Base-by-base conservation (phyloP, 2,329 filamentous ascomycete genomes). In the Penicillium crustosum region DNA sequence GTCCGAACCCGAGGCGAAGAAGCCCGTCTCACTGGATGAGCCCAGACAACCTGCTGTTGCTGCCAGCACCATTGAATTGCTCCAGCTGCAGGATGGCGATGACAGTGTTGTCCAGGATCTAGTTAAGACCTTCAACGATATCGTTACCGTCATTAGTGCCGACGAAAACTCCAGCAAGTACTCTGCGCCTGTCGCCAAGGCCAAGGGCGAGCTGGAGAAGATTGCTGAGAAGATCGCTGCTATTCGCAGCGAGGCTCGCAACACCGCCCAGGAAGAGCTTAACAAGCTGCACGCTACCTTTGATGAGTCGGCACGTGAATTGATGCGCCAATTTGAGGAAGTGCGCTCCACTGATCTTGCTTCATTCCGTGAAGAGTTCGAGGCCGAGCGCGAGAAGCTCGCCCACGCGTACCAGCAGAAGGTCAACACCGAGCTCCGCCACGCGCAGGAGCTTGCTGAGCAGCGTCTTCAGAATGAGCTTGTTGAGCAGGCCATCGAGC, bases 51-150 rank as follows among this genome's bases (percentile, higher is more conserved):
- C 77, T 25, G 72, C 73, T 31, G 66, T 75, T 57, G 49, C 75
- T 57, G 84, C 88, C 43, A 79, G 86, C 60, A 85, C 86, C 17
- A 91, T 97, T 66, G 90, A 96, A 70, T 86, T 92, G 60, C 79
- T 97, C 58, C 83, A 83, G 50, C 84, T 95, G 25, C 82, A 85
- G 53, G 85, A 91, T 68, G 91, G 89, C 53, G 86, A 87, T 59
- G 93, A 97, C 73, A 90, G 91, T 29, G 84, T 96, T 36, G 90
- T 97, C 23, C 92, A 97, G 76, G 91, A 97, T 69, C 82, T 99
- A 6, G 91, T 96, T 59, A 93, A 91, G 79, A 93, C 96, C 78
- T 83, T 99, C 68, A 99, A 99, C 78, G 91, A 96, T 75, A 89
- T 99, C 68, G 96, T 99, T 71, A 87, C 90, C 9, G 91, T 95